Conservation (phyloP, 257 asterid species). For the Solanum chilense region DNA sequence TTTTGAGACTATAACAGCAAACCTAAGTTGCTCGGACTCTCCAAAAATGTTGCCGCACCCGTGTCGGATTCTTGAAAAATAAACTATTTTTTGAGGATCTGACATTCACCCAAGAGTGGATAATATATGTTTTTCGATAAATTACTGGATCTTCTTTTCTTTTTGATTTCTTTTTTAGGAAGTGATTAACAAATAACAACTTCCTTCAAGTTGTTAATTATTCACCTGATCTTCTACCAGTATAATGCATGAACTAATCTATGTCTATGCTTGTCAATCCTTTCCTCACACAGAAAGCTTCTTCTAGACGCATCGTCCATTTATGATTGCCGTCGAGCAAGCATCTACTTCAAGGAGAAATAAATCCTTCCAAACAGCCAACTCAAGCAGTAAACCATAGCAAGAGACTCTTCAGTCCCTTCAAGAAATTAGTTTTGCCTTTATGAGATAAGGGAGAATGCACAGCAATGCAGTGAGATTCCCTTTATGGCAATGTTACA, state of each 20-base stretch:
- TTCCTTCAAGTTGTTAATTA: background rate
- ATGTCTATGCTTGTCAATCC: background rate
- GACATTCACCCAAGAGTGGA: background rate
- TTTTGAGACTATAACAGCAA: background rate
- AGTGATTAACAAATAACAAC: background rate
- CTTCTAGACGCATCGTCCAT: background rate
- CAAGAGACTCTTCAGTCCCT: background rate
- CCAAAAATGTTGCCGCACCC: background rate
- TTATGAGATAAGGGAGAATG: background rate
- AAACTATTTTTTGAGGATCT: background rate
- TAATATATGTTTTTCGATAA: background rate
- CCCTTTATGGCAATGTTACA: background rate
- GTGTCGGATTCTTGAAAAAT: background rate
- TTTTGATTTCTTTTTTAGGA: background rate
- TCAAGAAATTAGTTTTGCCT: background rate
- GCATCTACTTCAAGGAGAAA: background rate
- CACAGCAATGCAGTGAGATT: background rate
- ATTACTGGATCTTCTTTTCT: background rate
- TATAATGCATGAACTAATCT: background rate
- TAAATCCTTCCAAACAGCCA: background rate
- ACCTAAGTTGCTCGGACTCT: background rate
- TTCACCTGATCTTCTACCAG: background rate
- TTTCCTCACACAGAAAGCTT: background rate
- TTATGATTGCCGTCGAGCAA: background rate
- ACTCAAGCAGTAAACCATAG: background rate